Base-by-base conservation (phyloP, 2,329 filamentous ascomycete species). In the Phaeosphaeria sp. region DNA sequence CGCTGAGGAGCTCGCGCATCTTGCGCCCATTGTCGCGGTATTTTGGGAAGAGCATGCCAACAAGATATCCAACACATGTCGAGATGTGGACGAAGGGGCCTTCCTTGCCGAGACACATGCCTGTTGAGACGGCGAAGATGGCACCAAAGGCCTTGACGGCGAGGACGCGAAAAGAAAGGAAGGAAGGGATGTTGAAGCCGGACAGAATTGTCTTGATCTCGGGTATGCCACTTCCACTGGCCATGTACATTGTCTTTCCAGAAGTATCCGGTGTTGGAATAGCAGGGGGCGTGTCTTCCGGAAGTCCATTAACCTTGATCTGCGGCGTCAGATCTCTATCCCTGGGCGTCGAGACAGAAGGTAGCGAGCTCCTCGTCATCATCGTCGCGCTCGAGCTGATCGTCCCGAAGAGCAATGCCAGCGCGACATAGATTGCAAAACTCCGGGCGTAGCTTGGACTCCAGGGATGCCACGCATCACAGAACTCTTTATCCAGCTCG, bases 141-240 rank as follows among this genome's bases (percentile, higher is more conserved):
- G 84, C 81, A 11, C 85, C 85, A n/a, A 87, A 76, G 1, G 82
- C 84, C 75, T 87, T 87, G 55, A 86, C 81, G 15, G 83, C 49
- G 3, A 88, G 74, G 6, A 86, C 84, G 57, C 83, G 84, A 61
- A 86, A 74, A 56, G 82, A 81, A 2, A 88, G 78, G 59, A 87
- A 86, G 46, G 83, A 78, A 1, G 84, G 84, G 45, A 87, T 87
- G 15, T 84, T 82, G 68, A 87, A 87, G n/a, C 85, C 85, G 3
- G 83, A 85, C 2, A 87, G 73, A 40, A 87, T 84, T 1, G 84
- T 86, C 70, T 87, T 87, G 76, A 87, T 87, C 71, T 87, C 85
- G 0, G 86, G 86, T 33, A 88, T 87, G 0, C 86, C 86, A 57
- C 79, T 82, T 6, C 86, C 85, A 33, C 84, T 82, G 3, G 84